Evolutionary conservation across 2,329 filamentous ascomycete genomes (phyloP).

Genomic region (Zymoseptoria crescenta): DNA sequence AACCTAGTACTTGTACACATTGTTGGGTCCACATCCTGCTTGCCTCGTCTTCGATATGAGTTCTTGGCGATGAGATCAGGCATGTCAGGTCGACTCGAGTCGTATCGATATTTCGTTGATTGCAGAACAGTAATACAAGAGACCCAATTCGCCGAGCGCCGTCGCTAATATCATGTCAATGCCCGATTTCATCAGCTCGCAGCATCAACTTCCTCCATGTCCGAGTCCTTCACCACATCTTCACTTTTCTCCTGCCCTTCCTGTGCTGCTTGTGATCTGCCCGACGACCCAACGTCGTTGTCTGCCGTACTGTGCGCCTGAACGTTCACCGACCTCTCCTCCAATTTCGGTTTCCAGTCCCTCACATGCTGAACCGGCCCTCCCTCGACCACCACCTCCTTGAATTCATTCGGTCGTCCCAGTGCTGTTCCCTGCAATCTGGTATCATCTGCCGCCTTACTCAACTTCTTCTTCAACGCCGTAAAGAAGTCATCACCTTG

Average conservation of each 20-base stretch:
- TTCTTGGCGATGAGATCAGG: background rate
- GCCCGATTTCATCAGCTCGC: background rate
- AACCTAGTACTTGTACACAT: background rate
- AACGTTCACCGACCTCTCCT: constrained; percentile 6
- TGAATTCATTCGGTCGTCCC: constrained; percentile 63
- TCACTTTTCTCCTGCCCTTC: background rate
- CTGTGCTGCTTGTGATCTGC: background rate
- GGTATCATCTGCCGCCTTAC: constrained; percentile 71
- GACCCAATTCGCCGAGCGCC: background rate
- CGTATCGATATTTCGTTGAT: too few relatives aligned
- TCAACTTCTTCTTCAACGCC: constrained; percentile 81
- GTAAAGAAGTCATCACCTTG: constrained; percentile 43
- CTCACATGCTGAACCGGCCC: constrained; percentile 59
- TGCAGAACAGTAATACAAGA: background rate
- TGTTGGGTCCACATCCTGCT: background rate
- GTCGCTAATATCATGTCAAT: background rate
- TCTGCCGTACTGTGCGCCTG: background rate
- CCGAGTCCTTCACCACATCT: background rate
- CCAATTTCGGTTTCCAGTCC: constrained; percentile 50
- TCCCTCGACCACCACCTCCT: constrained; percentile 70
- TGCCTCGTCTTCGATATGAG: background rate
- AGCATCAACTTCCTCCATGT: constrained; percentile 1
- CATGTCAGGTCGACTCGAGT: too few relatives aligned
- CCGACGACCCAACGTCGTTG: background rate
- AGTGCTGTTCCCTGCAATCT: constrained; percentile 80